These are phyloP conservation scores for Saccharomyces hybrid DNA, from an alignment of 1,139 yeast species.

Conservation along the genomic window DNA sequence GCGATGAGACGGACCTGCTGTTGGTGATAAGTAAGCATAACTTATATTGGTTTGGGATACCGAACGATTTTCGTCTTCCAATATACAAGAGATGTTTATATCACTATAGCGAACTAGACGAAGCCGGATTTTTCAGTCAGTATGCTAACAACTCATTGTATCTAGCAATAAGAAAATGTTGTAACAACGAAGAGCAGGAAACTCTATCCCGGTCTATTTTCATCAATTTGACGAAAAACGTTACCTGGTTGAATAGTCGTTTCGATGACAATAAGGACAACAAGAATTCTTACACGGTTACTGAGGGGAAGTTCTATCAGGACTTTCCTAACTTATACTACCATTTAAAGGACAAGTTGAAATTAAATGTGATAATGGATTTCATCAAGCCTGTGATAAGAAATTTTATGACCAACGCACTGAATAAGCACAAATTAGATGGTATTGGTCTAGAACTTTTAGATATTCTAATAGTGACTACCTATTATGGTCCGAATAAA, in stretches of 20 bases:
- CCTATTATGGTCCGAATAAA: conserved; percentile 1
- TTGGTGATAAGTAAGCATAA: background rate
- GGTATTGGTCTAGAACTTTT: conserved; percentile 2
- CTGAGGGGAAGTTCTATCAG: background rate
- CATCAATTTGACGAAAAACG: conserved; percentile 1
- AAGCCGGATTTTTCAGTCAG: background rate
- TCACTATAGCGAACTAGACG: background rate
- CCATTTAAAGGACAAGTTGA: conserved; percentile 3
- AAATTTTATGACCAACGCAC: background rate
- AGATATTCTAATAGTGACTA: conserved; percentile 4
- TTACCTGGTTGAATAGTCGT: conserved; percentile 2
- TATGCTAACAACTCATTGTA: background rate
- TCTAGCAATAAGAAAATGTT: background rate
- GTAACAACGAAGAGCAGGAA: background rate
- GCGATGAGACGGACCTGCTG: background rate
- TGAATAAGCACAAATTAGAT: background rate
- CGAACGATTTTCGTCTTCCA: background rate
- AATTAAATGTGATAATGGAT: background rate
- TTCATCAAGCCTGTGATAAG: conserved; percentile 4
- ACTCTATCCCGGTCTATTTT: background rate
- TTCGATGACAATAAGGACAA: conserved; percentile 1
- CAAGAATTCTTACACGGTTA: background rate
- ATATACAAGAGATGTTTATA: conserved; percentile 3
- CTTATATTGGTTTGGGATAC: conserved; percentile 5
- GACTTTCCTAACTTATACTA: conserved; percentile 3